Evolutionary conservation across 345 rosid species (phyloP), one percentile per base, ranked within the genome.

Genomic region (Salix purpurea): DNA sequence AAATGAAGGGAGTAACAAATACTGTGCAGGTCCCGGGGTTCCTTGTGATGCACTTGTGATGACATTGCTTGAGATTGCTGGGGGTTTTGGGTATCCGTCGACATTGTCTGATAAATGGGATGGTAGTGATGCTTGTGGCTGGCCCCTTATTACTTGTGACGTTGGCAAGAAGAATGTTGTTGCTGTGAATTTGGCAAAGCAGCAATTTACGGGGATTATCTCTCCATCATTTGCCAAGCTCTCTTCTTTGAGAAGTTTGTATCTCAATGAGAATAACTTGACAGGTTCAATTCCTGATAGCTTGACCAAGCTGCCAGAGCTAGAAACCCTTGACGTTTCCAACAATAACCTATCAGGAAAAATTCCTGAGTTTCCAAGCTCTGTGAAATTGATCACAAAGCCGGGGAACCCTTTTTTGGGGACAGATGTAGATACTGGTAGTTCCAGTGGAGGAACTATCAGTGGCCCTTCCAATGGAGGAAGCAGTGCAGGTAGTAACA

Each of bases 221-320:
- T 96, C 98, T 10, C 90, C 94, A 0, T 87, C 85, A 0, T 85
- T 93, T 66, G 92, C 75, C 0, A 88, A 88, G 58, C 92, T 93
- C 40, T 80, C 90, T 11, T 76, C 83, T 16, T 80, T 96, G 77
- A 84, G 80, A 84, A 87, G 54, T 65, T 66, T 96, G 78, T 66
- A 77, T 77, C 75, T 96, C 67, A 91, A 85, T 46, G 81, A 82
- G 52, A 96, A 96, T 77, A 77, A 84, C 39, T 79, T 96, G 74
- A 87, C 89, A 0, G 99, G 98, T 9, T 21, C 83, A 1, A 89
- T 96, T 65, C 99, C 98, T 4, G 87, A 76, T 65, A 84, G 80
- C 65, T 69, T 96, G 82, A 88, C 94, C 18, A 83, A 23, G 15
- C 75, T 96, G 24, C 24, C 69, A 4, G 28, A 70, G 13, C 79